Evolutionary conservation across 1,284 basidiomycete species (phyloP), one percentile per base, ranked within the genome.

Genomic region (Boletus albobrunnescens): DNA sequence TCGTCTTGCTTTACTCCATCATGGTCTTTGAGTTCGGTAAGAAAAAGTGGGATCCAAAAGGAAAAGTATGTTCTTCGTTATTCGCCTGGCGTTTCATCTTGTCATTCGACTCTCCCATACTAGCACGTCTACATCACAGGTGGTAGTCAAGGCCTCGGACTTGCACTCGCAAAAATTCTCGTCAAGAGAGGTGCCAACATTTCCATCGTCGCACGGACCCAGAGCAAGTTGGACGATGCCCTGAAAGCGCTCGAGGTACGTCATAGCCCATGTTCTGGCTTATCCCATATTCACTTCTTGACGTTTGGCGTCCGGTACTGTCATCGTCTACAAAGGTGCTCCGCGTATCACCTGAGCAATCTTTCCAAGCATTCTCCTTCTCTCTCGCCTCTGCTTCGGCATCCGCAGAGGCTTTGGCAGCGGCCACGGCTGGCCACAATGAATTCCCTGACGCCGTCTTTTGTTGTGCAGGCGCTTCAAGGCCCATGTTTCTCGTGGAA

Each of bases 201-300:
- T 11, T 82, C 82, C 3, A 82, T 91, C 47, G 81, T 88, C 23
- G 85, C 86, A 41, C 71, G 86, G 16, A 76, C 78, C 39, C 70
- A 78, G 53, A 65, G 65, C 41, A 82, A 79, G 55, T 70, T 87
- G 3, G 68, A 74, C 30, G 62, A 64, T 20, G 84, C 84, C 0
- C 47, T 81, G 7, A 63, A 64, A 24, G 63, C 74, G 42, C 64
- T 90, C 28, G 76, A 85, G 72, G 84, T 79, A 41, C 10, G 62
- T 43, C 19, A 20, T n/a, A 19, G 17, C 23, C 14, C 9, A 1
- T 13, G 3, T 6, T 36, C 13, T 4, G 13, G n/a, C n/a, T n/a
- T n/a, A n/a, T n/a, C n/a, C n/a, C n/a, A n/a, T n/a, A n/a, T n/a
- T n/a, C n/a, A n/a, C n/a, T n/a, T n/a, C n/a, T n/a, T n/a, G 16